Evolutionary conservation across 352 stramenopile species (phyloP).

Genomic region (Achlya hypogyna): DNA sequence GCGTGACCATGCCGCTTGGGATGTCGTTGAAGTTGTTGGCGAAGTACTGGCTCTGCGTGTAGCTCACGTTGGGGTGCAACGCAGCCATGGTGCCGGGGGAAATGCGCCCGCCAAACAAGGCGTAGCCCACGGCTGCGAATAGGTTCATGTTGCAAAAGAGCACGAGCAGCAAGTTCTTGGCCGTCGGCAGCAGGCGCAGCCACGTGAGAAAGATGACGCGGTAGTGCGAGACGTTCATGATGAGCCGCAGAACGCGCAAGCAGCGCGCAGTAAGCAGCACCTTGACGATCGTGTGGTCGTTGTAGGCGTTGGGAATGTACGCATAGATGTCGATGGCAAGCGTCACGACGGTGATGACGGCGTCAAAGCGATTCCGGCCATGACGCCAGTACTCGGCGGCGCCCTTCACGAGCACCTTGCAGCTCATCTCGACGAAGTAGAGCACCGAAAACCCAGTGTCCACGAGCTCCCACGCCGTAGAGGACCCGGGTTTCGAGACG

Average conservation of each 20-base stretch:
- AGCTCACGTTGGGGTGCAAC: slow-evolving; percentile 31
- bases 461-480: slow-evolving; percentile 31
- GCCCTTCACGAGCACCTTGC: slow-evolving; percentile 64
- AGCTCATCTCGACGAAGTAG: slow-evolving; percentile 73
- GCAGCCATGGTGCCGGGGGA: slow-evolving; percentile 24
- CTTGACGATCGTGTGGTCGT: slow-evolving; percentile 30
- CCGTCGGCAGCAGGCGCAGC: slow-evolving; percentile 36
- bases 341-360: slow-evolving; percentile 54
- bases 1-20: slow-evolving; percentile 38
- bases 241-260: slow-evolving; percentile 45
- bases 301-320: slow-evolving; percentile 26
- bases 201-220: slow-evolving; percentile 28
- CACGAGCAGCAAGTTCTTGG: slow-evolving; percentile 21
- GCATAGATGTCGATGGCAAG: slow-evolving; percentile 45
- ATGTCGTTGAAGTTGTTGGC: slow-evolving; percentile 79
- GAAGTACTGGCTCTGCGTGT: slow-evolving; percentile 43
- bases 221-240: slow-evolving; percentile 28
- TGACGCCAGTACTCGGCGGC: slow-evolving; percentile 47
- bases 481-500: slow-evolving; percentile 18
- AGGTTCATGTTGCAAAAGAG: slow-evolving; percentile 35
- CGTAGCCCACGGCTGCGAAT: slow-evolving; percentile 47
- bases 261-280: slow-evolving; percentile 46
- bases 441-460: slow-evolving; percentile 61
- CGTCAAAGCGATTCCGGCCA: slow-evolving; percentile 77
- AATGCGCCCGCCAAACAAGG: slow-evolving; percentile 55